These are phyloP conservation scores for Diplogelasinospora grovesii DNA, from an alignment of 495 filamentous ascomycete genomes.

Conservation along the genomic window DNA sequence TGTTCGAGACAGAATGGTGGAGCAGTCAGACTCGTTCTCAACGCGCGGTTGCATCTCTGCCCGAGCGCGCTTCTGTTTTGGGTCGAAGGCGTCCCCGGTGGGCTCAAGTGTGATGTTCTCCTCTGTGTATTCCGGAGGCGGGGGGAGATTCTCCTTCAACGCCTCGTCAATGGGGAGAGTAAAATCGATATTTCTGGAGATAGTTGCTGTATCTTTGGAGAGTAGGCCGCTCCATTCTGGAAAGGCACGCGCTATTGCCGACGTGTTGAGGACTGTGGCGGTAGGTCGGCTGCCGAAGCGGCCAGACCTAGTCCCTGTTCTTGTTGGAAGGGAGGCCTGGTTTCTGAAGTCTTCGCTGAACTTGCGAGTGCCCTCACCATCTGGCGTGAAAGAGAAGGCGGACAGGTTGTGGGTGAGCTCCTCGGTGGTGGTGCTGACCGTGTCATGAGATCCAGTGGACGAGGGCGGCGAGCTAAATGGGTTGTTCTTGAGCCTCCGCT, in stretches of 20 bases:
- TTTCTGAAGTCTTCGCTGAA: slow-evolving; percentile 21
- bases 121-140: slow-evolving; percentile 14
- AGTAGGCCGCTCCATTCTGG: slow-evolving; percentile 47
- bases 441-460: slow-evolving; percentile 47
- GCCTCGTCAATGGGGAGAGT: slow-evolving; percentile 9
- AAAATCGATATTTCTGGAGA: slow-evolving; percentile 18
- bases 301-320: slow-evolving; percentile 19
- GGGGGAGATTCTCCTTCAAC: slow-evolving; percentile 37
- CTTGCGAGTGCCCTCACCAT: slow-evolving; percentile 38
- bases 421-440: slow-evolving; percentile 37
- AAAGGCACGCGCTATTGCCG: slow-evolving; percentile 55
- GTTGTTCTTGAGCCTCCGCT: slow-evolving; percentile 30
- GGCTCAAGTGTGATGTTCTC: slow-evolving; percentile 24
- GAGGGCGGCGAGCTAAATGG: slow-evolving; percentile 45
- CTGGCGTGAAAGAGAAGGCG: slow-evolving; percentile 38
- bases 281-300: slow-evolving; percentile 20
- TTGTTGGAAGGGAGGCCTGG: slow-evolving; percentile 12
- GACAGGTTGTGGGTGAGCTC: slow-evolving; percentile 32
- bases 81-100: slow-evolving; percentile 16
- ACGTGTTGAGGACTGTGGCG: slow-evolving; percentile 51
- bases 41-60: slow-evolving; percentile 40
- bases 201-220: slow-evolving; percentile 10
- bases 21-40: slow-evolving; percentile 38
- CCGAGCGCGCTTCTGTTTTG: slow-evolving; percentile 24
- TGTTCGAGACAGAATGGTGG: slow-evolving; percentile 29